A percentile compares a stretch with the other conserved stretches of the same genome.
phyloP scores from a whole-genome alignment of 257 asterid species.

The Solanum rostratum region DNA sequence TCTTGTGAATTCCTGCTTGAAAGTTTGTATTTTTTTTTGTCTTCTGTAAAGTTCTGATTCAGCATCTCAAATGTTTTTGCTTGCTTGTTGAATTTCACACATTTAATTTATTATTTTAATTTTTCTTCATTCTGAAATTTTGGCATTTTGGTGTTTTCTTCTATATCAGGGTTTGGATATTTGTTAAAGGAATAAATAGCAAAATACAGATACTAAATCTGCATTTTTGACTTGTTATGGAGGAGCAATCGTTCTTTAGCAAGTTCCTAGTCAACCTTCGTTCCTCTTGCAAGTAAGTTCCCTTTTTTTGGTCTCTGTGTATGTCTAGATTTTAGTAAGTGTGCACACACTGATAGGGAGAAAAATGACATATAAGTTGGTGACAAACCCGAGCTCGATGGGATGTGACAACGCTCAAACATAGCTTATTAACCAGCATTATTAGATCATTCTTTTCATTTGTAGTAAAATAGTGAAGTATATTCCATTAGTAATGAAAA shows the following conservation, averaged over 20 bases:
- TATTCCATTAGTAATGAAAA: too few relatives aligned
- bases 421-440: background rate
- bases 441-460: background rate
- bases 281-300: conserved; percentile 56
- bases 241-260: conserved; percentile 40
- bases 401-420: background rate
- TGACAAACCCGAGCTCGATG: background rate
- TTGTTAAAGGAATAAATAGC: background rate
- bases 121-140: background rate
- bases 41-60: background rate
- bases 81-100: background rate
- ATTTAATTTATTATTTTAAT: background rate
- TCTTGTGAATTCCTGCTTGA: background rate
- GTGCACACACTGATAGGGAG: background rate
- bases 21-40: background rate
- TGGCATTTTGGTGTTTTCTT: background rate
- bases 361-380: background rate
- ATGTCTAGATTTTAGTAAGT: background rate
- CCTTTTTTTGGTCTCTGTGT: background rate
- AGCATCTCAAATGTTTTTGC: background rate
- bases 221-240: conserved; percentile 26
- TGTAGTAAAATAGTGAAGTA: too few relatives aligned
- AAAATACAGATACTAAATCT: background rate
- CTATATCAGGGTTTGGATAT: background rate
- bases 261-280: conserved; percentile 57